Evolutionary conservation across 176 grass and related monocot genomes (phyloP).

Genomic region (Oryza meyeriana): DNA sequence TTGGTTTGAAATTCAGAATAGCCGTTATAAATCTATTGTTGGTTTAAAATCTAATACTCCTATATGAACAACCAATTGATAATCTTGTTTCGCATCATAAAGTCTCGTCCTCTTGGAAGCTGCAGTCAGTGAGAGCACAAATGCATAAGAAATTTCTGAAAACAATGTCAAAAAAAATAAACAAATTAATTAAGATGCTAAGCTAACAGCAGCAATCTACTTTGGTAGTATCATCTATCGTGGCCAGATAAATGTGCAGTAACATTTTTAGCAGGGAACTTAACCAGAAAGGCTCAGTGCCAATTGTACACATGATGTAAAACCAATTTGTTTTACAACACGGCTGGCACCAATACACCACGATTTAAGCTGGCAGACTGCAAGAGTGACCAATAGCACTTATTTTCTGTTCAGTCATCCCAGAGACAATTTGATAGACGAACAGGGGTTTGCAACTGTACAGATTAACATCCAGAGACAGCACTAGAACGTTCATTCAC

Average conservation of each 20-base stretch:
- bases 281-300: neutral
- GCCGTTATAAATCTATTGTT: too few species aligned
- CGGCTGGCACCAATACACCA: constrained; percentile 1
- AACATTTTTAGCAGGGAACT: neutral
- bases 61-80: neutral
- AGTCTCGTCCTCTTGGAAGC: neutral
- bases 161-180: neutral
- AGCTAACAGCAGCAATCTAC: neutral
- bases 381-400: neutral
- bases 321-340: neutral
- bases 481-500: constrained; percentile 4
- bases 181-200: neutral
- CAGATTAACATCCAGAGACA: constrained; percentile 34
- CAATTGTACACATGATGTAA: neutral
- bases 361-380: neutral
- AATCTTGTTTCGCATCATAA: neutral
- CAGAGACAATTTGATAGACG: neutral
- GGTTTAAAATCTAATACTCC: neutral
- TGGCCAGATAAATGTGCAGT: neutral
- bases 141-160: neutral
- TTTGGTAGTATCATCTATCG: neutral
- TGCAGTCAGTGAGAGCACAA: neutral
- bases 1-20: too few species aligned
- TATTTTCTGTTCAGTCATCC: neutral
- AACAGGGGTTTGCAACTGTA: constrained; percentile 28